phyloP scores from a whole-genome alignment of 352 stramenopile species.

The Phytophthora pini region DNA sequence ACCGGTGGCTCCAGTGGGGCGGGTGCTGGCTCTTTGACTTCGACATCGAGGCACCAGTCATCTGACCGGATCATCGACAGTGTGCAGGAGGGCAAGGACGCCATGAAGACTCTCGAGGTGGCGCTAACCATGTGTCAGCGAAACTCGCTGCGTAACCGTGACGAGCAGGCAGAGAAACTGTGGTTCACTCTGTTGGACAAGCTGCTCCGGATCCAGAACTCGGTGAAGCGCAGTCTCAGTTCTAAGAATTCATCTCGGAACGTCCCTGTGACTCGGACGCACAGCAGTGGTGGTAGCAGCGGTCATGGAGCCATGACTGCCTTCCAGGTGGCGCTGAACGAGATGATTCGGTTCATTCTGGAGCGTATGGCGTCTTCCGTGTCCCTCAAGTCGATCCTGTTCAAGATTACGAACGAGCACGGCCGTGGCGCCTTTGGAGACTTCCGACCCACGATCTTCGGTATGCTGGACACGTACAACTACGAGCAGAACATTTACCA shows the following conservation, averaged over 20 bases:
- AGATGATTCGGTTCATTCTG: constrained; percentile 94
- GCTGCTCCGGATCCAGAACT: constrained; percentile 92
- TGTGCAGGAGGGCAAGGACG: constrained; percentile 73
- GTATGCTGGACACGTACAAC: constrained; percentile 94
- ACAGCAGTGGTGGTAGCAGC: constrained; percentile 57
- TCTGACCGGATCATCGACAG: constrained; percentile 86
- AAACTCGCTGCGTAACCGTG: constrained; percentile 87
- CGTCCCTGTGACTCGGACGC: constrained; percentile 40
- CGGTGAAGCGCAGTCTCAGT: constrained; percentile 89
- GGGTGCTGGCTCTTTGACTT: constrained; percentile 10
- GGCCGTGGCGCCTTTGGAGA: constrained; percentile 93
- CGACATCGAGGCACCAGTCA: constrained; percentile 56
- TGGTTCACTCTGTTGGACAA: constrained; percentile 96
- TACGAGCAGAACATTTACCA: constrained; percentile 92
- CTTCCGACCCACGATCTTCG: constrained; percentile 94
- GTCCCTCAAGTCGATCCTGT: constrained; percentile 93
- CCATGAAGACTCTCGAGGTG: constrained; percentile 92
- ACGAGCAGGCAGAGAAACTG: constrained; percentile 92
- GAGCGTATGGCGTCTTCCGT: constrained; percentile 95
- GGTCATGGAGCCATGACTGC: constrained; percentile 79
- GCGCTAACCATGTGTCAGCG: constrained; percentile 94
- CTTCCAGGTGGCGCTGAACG: constrained; percentile 90
- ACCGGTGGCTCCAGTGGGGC: constrained; percentile 15
- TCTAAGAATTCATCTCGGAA: constrained; percentile 71
- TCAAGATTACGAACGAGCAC: constrained; percentile 96